These are phyloP conservation scores for Melampsora americana DNA, from an alignment of 1,284 basidiomycete species.

Conservation along the genomic window DNA sequence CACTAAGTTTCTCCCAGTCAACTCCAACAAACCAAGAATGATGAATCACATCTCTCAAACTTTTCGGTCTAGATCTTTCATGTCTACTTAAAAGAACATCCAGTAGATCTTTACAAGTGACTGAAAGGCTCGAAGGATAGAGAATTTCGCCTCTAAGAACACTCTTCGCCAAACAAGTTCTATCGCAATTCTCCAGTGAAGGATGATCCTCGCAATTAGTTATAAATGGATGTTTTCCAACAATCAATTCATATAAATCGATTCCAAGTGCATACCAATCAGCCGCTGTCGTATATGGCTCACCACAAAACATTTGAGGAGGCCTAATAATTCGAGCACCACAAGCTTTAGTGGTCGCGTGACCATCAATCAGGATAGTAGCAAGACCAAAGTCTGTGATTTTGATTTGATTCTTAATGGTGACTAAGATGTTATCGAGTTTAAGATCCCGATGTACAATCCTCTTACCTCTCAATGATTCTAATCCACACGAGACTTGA, in stretches of 20 bases:
- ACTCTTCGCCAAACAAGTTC: not conserved
- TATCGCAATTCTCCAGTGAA: not conserved
- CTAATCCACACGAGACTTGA: not conserved
- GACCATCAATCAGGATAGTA: not conserved
- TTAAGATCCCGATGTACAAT: conserved; percentile 3
- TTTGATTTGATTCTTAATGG: not conserved
- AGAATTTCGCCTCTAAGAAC: not conserved
- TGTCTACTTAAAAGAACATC: not conserved
- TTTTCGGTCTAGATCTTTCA: not conserved
- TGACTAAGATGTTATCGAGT: conserved; percentile 1
- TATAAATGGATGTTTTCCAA: not conserved
- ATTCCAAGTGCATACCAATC: not conserved
- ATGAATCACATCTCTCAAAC: not conserved
- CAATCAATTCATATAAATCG: not conserved
- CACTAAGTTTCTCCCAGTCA: not conserved
- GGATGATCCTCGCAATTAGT: not conserved
- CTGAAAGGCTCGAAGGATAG: not conserved
- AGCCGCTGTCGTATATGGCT: not conserved
- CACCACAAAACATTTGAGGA: not conserved
- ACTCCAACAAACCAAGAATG: not conserved
- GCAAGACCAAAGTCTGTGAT: conserved; percentile 5
- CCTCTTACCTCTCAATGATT: not conserved
- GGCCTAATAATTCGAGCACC: not conserved
- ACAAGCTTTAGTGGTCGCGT: not conserved
- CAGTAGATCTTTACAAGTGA: not conserved